Evolutionary conservation across 2,329 filamentous ascomycete species (phyloP).

Genomic region (Colletotrichum siamense): DNA sequence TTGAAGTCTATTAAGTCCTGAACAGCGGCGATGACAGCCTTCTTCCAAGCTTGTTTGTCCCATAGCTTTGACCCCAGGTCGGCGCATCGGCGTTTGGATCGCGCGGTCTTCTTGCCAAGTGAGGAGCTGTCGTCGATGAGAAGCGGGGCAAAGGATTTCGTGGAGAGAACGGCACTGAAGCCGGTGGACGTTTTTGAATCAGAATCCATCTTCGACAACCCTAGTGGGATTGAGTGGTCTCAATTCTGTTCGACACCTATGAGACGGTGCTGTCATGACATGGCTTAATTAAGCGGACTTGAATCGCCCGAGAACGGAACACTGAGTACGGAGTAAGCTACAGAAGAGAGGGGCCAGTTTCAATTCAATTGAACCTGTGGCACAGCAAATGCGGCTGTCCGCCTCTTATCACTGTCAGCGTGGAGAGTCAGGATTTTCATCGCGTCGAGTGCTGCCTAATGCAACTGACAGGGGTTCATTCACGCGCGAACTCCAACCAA

Average conservation of each 20-base stretch:
- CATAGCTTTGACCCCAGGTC: neutral
- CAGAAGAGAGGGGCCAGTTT: neutral
- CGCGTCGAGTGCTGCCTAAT: neutral
- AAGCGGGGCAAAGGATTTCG: neutral
- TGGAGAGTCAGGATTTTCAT: neutral
- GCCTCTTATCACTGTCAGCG: neutral
- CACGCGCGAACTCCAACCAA: neutral
- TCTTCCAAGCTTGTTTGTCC: neutral
- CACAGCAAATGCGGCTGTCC: neutral
- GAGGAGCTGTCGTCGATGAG: neutral
- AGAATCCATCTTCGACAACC: neutral
- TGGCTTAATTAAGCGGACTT: fast-evolving
- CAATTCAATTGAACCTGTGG: neutral
- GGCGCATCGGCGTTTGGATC: neutral
- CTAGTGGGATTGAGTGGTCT: neutral
- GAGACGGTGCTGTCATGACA: neutral
- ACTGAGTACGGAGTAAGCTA: neutral
- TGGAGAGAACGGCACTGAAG: neutral
- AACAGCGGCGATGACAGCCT: neutral
- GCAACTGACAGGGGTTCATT: neutral
- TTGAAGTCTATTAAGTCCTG: neutral
- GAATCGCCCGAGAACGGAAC: neutral
- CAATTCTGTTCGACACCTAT: neutral
- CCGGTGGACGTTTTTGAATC: neutral
- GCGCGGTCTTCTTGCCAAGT: neutral